These are phyloP conservation scores for Camellia sinensis DNA, from an alignment of 148 eudicot species.

Conservation along the genomic window DNA sequence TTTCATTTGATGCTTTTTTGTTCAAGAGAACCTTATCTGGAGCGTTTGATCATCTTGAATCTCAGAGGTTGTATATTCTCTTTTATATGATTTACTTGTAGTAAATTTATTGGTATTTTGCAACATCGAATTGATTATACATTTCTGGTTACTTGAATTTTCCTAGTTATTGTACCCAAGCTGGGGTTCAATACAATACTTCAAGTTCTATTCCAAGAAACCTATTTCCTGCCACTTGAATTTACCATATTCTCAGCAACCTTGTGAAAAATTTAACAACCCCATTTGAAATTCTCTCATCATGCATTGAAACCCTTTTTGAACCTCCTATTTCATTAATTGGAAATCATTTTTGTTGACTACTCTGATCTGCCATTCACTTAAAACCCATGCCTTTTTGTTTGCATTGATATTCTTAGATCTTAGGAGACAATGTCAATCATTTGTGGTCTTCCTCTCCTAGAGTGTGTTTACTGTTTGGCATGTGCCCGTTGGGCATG, in stretches of 20 bases:
- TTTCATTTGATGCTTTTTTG: slow-evolving; percentile 4
- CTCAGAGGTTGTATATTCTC: background rate
- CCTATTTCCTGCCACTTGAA: background rate
- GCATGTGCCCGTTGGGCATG: slow-evolving; percentile 95
- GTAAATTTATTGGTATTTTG: background rate
- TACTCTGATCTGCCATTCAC: slow-evolving; percentile 9
- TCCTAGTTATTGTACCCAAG: background rate
- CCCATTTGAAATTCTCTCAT: background rate
- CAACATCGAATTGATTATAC: background rate
- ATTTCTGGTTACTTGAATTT: background rate
- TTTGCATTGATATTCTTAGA: slow-evolving; percentile 22
- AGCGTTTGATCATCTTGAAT: background rate
- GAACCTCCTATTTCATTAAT: background rate
- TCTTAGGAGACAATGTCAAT: slow-evolving; percentile 58
- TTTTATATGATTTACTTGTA: background rate
- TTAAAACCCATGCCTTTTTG: slow-evolving; percentile 9
- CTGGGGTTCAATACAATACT: background rate
- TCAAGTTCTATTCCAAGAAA: background rate
- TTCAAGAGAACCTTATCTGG: background rate
- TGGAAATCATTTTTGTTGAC: background rate
- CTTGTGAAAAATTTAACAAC: background rate
- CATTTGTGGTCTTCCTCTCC: slow-evolving; percentile 70
- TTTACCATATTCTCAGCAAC: too few relatives aligned
- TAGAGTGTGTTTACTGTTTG: slow-evolving; percentile 90
- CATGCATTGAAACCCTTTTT: background rate